Evolutionary conservation across 805 yeast genomes (phyloP), one percentile per base, ranked within the genome.

Genomic region (Candida xyloterini): DNA sequence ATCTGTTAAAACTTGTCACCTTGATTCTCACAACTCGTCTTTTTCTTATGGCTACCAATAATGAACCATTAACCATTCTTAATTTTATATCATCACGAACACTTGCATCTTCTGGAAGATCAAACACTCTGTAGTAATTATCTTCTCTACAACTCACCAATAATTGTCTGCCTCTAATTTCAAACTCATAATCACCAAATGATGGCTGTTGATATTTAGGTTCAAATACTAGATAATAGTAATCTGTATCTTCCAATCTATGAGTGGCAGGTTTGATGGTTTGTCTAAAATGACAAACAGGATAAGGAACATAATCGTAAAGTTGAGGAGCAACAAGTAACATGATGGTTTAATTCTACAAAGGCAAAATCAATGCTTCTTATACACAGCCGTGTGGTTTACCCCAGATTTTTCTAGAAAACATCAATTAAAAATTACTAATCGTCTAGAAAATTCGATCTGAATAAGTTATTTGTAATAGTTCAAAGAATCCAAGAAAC

Each of bases 101-200:
- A 32, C 56, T 53, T 5, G 49, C 48, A 38, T 59, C 57, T 1
- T 30, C 27, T 3, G 66, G 65, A 13, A 61, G 34, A 4, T 43
- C 41, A 30, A 48, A 36, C n/a, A 38, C 25, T n/a, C 50, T 47
- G 15, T 33, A 46, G 27, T 42, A 59, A 13, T 44, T 34, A 30
- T 60, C 65, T 9, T 14, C 32, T 2, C 33, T 28, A 2, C 61
- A 57, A 21, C 44, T 47, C 21, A 60, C 47, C 4, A 42, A 13
- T 10, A 61, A 38, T 16, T 42, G 31, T 6, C 43, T 35, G 1
- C 41, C 48, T 7, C 43, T 24, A n/a, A 57, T 42, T 18, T 43
- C 48, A 13, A 61, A 29, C 31, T 55, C 43, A 33, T 59, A 61
- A 20, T 48, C 52, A 15, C 42, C 29, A 31, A 59, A 59, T 2